These are phyloP conservation scores for Echium plantagineum DNA, from an alignment of 257 asterid species.

Conservation along the genomic window DNA sequence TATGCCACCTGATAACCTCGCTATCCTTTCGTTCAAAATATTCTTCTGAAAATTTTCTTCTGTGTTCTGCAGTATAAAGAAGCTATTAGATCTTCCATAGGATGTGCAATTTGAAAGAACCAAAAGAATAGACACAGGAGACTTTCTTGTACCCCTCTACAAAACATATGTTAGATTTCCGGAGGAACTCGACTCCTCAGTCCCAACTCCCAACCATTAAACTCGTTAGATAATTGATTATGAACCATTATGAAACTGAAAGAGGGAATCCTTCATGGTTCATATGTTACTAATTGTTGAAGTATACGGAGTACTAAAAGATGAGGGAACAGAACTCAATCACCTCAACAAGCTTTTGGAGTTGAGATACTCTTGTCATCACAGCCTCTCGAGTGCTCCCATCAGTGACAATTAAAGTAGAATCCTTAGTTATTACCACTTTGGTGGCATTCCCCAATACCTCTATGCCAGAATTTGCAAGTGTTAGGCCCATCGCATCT, in stretches of 20 bases:
- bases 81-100: not conserved
- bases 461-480: slow-evolving; percentile 44
- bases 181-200: not conserved
- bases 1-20: slow-evolving; percentile 70
- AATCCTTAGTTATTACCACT: slow-evolving; percentile 60
- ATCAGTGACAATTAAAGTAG: slow-evolving; percentile 63
- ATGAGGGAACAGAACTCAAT: not conserved
- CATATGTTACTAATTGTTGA: not conserved
- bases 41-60: slow-evolving; percentile 65
- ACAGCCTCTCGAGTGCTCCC: slow-evolving; percentile 57
- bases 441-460: slow-evolving; percentile 66
- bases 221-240: not conserved
- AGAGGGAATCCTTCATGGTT: not conserved
- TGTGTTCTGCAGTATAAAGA: slow-evolving; percentile 38
- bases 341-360: slow-evolving; percentile 68
- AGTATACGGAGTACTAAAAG: too few species aligned
- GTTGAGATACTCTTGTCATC: slow-evolving; percentile 39
- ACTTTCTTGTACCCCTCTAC: not conserved
- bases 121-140: not conserved
- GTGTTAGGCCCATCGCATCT: slow-evolving; percentile 62
- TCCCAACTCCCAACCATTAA: too few species aligned
- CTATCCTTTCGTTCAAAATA: slow-evolving; percentile 60
- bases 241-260: not conserved
- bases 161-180: not conserved
- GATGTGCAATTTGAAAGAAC: too few species aligned